Percentiles rank a stretch among this genome's conserved stretches.
Conservation (phyloP, 139 green algal species). For the Desmodesmus armatus region DNA sequence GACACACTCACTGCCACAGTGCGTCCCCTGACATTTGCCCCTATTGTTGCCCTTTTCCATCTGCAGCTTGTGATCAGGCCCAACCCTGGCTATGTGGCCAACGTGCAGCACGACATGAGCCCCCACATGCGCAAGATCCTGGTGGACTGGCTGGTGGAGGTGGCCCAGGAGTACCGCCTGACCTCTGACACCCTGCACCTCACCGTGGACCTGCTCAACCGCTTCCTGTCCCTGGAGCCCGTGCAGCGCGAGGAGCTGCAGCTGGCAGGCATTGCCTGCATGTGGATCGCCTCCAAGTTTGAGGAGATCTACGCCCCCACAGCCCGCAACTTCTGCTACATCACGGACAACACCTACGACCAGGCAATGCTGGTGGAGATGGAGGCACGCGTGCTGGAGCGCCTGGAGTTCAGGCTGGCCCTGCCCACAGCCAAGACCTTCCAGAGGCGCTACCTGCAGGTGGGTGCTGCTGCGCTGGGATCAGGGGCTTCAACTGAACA, state of each 20-base stretch:
- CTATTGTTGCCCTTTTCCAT: neutral
- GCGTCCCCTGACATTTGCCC: neutral
- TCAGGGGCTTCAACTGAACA: conserved; percentile 58
- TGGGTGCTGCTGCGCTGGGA: too few species aligned
- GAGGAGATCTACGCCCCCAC: conserved; percentile 98
- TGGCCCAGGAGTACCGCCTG: conserved; percentile 94
- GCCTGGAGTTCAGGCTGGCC: conserved; percentile 91
- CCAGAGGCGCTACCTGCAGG: conserved; percentile 80
- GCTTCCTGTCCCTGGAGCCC: conserved; percentile 82
- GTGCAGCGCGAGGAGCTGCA: conserved; percentile 66
- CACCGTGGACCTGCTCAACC: conserved; percentile 89
- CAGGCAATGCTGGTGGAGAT: conserved; percentile 83
- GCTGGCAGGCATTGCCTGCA: conserved; percentile 90
- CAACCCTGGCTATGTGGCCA: conserved; percentile 77
- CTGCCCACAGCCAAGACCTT: conserved; percentile 95
- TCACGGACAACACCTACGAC: conserved; percentile 98
- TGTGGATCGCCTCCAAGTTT: conserved; percentile 97
- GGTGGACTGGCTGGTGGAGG: conserved; percentile 98
- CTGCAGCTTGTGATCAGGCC: conserved; percentile 72
- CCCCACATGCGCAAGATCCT: conserved; percentile 94
- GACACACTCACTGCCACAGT: neutral
- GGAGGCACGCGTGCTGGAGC: conserved; percentile 87
- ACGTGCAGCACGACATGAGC: conserved; percentile 91
- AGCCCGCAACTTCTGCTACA: conserved; percentile 95
- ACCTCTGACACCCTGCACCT: conserved; percentile 94